Percentiles rank a stretch among this genome's conserved stretches.
Evolutionary conservation across 1,284 basidiomycete genomes (phyloP).

Genomic region (Rhodotorula sp.): DNA sequence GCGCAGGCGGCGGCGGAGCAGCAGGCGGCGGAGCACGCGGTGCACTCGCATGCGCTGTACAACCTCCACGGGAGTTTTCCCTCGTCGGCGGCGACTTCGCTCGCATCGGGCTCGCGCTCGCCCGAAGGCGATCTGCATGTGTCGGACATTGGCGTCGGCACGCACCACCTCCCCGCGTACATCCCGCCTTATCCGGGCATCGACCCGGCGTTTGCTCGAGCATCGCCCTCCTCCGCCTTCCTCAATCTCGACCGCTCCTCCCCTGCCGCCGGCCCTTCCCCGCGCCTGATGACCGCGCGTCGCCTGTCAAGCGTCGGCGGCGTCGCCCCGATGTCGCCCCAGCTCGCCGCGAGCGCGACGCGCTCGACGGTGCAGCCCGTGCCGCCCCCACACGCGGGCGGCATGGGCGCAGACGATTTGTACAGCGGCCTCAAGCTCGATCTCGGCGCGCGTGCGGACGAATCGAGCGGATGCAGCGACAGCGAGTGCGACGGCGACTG

Average conservation of each 20-base stretch:
- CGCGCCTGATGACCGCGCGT: not conserved
- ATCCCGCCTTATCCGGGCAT: slow-evolving; percentile 11
- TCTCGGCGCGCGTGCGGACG: slow-evolving; percentile 3
- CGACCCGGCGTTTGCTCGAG: slow-evolving; percentile 14
- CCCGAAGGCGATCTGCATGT: slow-evolving; percentile 6
- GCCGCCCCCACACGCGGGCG: not conserved
- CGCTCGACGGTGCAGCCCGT: slow-evolving; percentile 12
- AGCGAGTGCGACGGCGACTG: slow-evolving; percentile 21
- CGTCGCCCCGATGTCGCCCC: not conserved
- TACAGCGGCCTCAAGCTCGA: slow-evolving; percentile 1
- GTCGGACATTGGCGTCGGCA: not conserved
- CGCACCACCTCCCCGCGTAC: not conserved
- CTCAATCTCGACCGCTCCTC: slow-evolving; percentile 11
- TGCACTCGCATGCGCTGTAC: slow-evolving; percentile 10
- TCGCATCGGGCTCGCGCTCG: slow-evolving; percentile 6
- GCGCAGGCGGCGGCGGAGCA: not conserved
- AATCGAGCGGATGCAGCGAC: slow-evolving; percentile 5
- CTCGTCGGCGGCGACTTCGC: slow-evolving; percentile 1
- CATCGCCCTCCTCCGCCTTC: slow-evolving; percentile 16
- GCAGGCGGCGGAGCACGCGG: not conserved
- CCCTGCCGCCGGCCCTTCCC: not conserved
- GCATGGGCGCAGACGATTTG: not conserved
- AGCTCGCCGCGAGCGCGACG: slow-evolving; percentile 13
- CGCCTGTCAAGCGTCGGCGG: not conserved
- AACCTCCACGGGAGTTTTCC: slow-evolving; percentile 3